phyloP scores from a whole-genome alignment of 2,329 filamentous ascomycete species.

The Pseudocercospora vitis region DNA sequence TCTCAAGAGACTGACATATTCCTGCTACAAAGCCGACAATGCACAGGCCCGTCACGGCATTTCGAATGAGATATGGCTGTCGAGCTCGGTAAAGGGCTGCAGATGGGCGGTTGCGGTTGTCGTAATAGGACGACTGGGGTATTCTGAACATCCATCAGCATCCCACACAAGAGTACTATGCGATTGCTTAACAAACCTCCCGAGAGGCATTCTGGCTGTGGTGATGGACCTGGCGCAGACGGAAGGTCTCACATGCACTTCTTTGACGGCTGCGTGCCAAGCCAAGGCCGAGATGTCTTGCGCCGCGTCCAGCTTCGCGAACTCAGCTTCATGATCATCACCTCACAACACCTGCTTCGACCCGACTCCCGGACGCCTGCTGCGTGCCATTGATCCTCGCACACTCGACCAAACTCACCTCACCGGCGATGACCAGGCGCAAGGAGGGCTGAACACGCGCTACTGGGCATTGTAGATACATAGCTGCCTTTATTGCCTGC shows the following conservation, averaged over 20 bases:
- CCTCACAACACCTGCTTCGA: neutral
- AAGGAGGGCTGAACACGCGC: conserved; percentile 13
- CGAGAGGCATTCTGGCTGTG: conserved; percentile 25
- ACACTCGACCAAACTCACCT: neutral
- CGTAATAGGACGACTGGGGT: conserved; percentile 83
- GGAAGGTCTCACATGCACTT: conserved; percentile 10
- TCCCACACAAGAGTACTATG: neutral
- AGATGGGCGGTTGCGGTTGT: conserved; percentile 79
- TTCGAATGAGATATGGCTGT: conserved; percentile 88
- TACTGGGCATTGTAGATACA: conserved; percentile 27
- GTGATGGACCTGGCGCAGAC: neutral
- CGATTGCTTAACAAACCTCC: conserved; percentile 18
- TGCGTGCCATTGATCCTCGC: conserved; percentile 4
- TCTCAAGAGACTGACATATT: conserved; percentile 80
- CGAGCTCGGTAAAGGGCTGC: conserved; percentile 88
- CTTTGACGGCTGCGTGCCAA: neutral
- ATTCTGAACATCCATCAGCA: conserved; percentile 35
- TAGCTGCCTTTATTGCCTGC: conserved; percentile 27
- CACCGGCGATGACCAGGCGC: conserved; percentile 20
- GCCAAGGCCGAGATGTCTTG: neutral
- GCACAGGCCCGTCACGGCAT: conserved; percentile 74
- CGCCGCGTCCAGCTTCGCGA: conserved; percentile 1
- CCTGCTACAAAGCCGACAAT: conserved; percentile 74
- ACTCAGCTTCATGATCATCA: conserved; percentile 8
- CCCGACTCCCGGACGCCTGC: neutral